Base-by-base conservation (phyloP, 31 red algal genomes). In the Odonthalia washingtoniensis region DNA sequence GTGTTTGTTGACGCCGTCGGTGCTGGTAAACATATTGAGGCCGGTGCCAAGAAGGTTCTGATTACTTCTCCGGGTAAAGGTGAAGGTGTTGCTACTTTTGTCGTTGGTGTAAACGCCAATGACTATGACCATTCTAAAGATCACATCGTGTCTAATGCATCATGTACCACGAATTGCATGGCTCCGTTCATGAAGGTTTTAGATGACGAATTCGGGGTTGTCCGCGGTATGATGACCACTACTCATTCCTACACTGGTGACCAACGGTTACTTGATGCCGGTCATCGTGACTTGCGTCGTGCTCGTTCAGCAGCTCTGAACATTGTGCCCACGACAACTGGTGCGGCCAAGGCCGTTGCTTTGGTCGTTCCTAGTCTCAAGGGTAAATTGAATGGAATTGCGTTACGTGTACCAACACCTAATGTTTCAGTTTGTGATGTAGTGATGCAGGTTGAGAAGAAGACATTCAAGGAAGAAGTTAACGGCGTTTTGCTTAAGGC, bases 151-250 rank as follows among this genome's bases (percentile, higher is more conserved):
- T 94, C 92, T 2, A 97, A 97, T 76, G 98, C 98, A 1, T 99
- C 98, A 49, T 99, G 98, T 88, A 99, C 98, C 3, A 99, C 98
- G 30, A 99, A 98, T 75, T 97, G 98, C 82, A 94, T 99, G 85
- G 98, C 98, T 39, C 98, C 98, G 3, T 94, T 99, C 46, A 89
- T 99, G 80, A 96, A 96, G 83, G 95, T 99, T 0, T 80, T 99
- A 6, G 91, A 99, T 63, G 98, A 99, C 14, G 91, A 99, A 66
- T 99, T 97, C 64, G 95, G 98, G 40, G 87, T 99, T 41, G 86
- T 96, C 3, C 94, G 82, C 67, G 98, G 98, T 60, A 97, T 92
- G 87, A 99, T 99, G 98, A 97, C 98, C 46, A 99, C 98, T 1
- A 97, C 93, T 61, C 98, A 99, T 86, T 95, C 95, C 5, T 97